phyloP scores from a whole-genome alignment of 2,329 filamentous ascomycete genomes.

The Phaeosphaeriaceae sp. region DNA sequence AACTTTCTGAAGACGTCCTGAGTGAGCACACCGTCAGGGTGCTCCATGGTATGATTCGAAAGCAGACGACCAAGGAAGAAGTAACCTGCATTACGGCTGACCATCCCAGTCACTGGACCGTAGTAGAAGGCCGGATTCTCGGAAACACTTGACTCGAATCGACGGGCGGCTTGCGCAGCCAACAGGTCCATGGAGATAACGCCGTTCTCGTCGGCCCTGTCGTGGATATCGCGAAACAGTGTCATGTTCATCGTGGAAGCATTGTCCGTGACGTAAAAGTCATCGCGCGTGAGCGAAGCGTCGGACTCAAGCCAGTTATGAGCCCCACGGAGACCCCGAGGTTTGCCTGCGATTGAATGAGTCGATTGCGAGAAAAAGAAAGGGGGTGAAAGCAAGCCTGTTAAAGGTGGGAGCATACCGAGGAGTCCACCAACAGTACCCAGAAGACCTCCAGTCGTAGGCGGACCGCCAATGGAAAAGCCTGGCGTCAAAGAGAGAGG shows the following conservation, averaged over 20 bases:
- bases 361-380: slow-evolving; percentile 33
- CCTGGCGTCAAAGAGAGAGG: slow-evolving; percentile 57
- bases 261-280: slow-evolving; percentile 51
- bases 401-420: slow-evolving; percentile 51
- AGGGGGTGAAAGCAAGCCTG: slow-evolving; percentile 25
- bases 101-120: slow-evolving; percentile 59
- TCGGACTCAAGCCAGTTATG: slow-evolving; percentile 55
- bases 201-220: slow-evolving; percentile 21
- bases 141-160: slow-evolving; percentile 57
- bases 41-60: slow-evolving; percentile 23
- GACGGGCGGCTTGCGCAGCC: slow-evolving; percentile 39
- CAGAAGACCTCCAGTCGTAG: slow-evolving; percentile 47
- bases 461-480: slow-evolving; percentile 58
- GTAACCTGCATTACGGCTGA: slow-evolving; percentile 57
- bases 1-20: slow-evolving; percentile 53
- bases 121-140: slow-evolving; percentile 64
- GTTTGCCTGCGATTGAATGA: slow-evolving; percentile 35
- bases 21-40: slow-evolving; percentile 23
- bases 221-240: slow-evolving; percentile 55
- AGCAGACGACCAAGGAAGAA: slow-evolving; percentile 41
- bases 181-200: slow-evolving; percentile 23
- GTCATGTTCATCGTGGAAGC: slow-evolving; percentile 52
- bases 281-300: slow-evolving; percentile 50
- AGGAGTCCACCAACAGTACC: slow-evolving; percentile 53
- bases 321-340: slow-evolving; percentile 53